Evolutionary conservation across 208 protist species (phyloP).

Genomic region (Acanthamoeba triangularis): DNA sequence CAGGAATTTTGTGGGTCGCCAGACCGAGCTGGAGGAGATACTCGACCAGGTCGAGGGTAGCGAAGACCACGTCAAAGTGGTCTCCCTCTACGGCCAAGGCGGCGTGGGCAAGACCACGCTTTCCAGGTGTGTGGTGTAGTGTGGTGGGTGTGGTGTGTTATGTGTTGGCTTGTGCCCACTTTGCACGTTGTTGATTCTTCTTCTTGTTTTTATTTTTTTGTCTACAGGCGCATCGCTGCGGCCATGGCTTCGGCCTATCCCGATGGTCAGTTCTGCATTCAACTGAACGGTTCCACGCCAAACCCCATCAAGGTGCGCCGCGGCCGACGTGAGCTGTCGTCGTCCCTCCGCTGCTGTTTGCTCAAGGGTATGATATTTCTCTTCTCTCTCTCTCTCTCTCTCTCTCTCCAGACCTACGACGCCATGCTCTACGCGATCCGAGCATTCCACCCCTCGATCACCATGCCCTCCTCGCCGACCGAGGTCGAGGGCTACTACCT

Average conservation of each 20-base stretch:
- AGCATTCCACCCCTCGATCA: constrained; percentile 21
- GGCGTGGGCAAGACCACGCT: constrained; percentile 65
- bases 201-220: neutral
- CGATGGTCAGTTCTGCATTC: constrained; percentile 52
- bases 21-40: constrained; percentile 63
- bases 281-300: constrained; percentile 51
- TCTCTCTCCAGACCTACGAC: constrained; percentile 49
- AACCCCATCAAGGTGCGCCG: constrained; percentile 17
- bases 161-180: neutral
- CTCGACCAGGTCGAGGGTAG: constrained; percentile 30
- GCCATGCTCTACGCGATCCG: constrained; percentile 67
- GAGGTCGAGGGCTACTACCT: constrained; percentile 75
- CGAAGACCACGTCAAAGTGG: constrained; percentile 65
- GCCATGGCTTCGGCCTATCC: constrained; percentile 18
- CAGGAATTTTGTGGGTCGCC: constrained; percentile 34
- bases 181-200: too few relatives aligned
- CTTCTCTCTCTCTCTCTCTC: too few relatives aligned
- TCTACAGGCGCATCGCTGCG: constrained; percentile 21
- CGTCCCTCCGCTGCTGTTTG: neutral
- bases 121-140: neutral
- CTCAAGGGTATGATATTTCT: too few relatives aligned
- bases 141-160: too few relatives aligned
- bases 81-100: constrained; percentile 63
- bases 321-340: neutral
- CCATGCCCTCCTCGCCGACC: constrained; percentile 17